Base-by-base conservation (phyloP, 768 basidiomycete species). In the Phaeolepiota aurea region DNA sequence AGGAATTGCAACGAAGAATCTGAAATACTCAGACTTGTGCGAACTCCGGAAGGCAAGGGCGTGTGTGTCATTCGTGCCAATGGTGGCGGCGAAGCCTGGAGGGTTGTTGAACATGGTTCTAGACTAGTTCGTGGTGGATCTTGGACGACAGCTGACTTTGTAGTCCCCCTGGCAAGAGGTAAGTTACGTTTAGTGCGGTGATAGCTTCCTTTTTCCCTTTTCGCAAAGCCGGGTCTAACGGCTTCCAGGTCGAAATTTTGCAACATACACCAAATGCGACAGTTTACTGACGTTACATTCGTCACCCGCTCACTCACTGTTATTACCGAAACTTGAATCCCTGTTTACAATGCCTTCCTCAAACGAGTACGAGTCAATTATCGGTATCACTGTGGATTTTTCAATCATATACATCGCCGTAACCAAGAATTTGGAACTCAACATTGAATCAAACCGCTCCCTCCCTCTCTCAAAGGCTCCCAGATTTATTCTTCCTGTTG, bases 31-130 rank as follows among this genome's bases (percentile, higher is more conserved):
- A 68, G 71, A 25, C 81, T 89, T 48, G 76, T 86, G 25, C 71
- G 88, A 45, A 89, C 87, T 2, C 82, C 86, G 1, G 82, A 88
- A 44, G 88, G 88, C 1, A 70, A 68, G 39, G 87, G 84, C 4
- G 70, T 91, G 23, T 85, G 76, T 10, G 74, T 82, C 11, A 61
- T 83, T 21, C 76, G 84, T 32, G 58, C 57, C 21, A 62, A 68
- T 31, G 75, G 76, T 3, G 63, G 65, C 5, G 81, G 80, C 4
- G 83, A 88, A 51, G 66, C 72, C 1, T 88, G 82, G 82, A 66
- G 63, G 48, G 63, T 77, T 42, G 56, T 58, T 5, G 66, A 70
- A 32, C 57, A 62, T 36, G 76, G 74, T 9, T 60, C 65, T 20
- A 67, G 66, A 44, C 54, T 87, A 30, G 54, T 63, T 12, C 67